These are phyloP conservation scores for Choiromyces venosus DNA, from an alignment of 495 filamentous ascomycete genomes.

Conservation along the genomic window DNA sequence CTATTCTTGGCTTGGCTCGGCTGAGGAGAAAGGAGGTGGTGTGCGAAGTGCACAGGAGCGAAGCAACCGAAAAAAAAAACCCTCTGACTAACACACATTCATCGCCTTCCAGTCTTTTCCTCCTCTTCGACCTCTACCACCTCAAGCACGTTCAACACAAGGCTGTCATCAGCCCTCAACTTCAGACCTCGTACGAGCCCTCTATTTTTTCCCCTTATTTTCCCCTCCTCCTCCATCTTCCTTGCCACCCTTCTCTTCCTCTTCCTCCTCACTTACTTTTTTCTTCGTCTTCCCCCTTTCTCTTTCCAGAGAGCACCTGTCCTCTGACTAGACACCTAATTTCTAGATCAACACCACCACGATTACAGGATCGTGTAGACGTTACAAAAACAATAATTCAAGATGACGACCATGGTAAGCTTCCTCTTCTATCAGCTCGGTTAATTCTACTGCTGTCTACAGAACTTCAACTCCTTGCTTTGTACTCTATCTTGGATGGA, in stretches of 20 bases:
- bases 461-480: neutral
- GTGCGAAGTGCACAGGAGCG: conserved; percentile 38
- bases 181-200: conserved; percentile 28
- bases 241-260: conserved; percentile 10
- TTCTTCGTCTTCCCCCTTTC: conserved; percentile 19
- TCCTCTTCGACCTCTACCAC: neutral
- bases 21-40: conserved; percentile 39
- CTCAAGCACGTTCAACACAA: conserved; percentile 22
- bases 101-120: neutral
- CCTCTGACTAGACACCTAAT: conserved; percentile 34
- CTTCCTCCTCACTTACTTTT: conserved; percentile 24
- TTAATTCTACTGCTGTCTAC: conserved; percentile 3
- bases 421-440: conserved; percentile 28
- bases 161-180: conserved; percentile 28
- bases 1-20: conserved; percentile 37
- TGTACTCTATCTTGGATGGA: neutral
- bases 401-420: conserved; percentile 54
- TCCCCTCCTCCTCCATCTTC: conserved; percentile 13
- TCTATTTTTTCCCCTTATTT: conserved; percentile 6
- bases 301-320: conserved; percentile 26
- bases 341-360: conserved; percentile 25
- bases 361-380: conserved; percentile 26
- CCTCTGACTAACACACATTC: conserved; percentile 17
- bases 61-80: conserved; percentile 32
- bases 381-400: conserved; percentile 42